Evolutionary conservation across 1,284 basidiomycete genomes (phyloP).

Genomic region (Hemileia vastatrix): DNA sequence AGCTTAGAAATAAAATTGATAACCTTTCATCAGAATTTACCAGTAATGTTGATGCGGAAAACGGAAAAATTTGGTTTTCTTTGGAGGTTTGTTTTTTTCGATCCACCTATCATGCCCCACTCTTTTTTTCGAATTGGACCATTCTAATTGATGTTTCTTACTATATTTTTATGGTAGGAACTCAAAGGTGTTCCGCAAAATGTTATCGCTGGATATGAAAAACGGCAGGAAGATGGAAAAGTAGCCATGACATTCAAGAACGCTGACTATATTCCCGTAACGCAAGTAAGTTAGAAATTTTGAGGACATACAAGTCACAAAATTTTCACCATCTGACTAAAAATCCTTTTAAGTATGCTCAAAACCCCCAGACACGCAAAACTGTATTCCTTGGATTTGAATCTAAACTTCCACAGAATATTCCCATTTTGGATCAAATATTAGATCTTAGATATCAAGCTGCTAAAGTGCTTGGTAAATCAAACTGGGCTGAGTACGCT

Average conservation of each 20-base stretch:
- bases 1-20: constrained; percentile 52
- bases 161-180: constrained; percentile 59
- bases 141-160: no score
- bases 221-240: constrained; percentile 41
- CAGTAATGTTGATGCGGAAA: constrained; percentile 80
- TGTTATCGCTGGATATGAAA: constrained; percentile 62
- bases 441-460: constrained; percentile 62
- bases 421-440: constrained; percentile 56
- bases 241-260: constrained; percentile 55
- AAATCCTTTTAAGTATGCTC: constrained; percentile 57
- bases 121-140: constrained; percentile 43
- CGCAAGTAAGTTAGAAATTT: constrained; percentile 33
- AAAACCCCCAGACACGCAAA: constrained; percentile 58
- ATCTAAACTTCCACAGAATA: constrained; percentile 57
- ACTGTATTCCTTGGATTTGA: constrained; percentile 59
- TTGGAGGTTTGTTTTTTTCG: constrained; percentile 47
- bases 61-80: constrained; percentile 41
- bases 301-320: not conserved
- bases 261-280: constrained; percentile 65
- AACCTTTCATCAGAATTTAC: constrained; percentile 60
- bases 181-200: constrained; percentile 66
- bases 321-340: constrained; percentile 6
- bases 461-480: constrained; percentile 58
- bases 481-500: constrained; percentile 67
- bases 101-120: not conserved